Evolutionary conservation across 345 rosid genomes (phyloP), one percentile per base, ranked within the genome.

Genomic region (Carallia pectinifolia): DNA sequence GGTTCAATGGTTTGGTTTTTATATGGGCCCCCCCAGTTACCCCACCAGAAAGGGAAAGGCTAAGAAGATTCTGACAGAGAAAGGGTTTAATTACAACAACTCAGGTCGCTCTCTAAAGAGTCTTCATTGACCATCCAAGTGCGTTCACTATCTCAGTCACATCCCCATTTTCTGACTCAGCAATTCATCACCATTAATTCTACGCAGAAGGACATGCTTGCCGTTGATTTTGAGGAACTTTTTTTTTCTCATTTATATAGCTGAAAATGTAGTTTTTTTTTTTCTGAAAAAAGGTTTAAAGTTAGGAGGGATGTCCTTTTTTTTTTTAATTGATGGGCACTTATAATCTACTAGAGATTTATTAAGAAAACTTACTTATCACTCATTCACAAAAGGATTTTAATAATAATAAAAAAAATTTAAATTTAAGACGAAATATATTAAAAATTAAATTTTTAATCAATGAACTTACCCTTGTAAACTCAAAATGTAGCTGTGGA

Each of bases 121-220:
- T 65, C 58, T 68, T 72, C 58, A 58, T 71, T 79, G 85, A 77
- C 83, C 83, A 66, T 50, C 81, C 81, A 71, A 79, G 31, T 47
- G 34, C 70, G 47, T 66, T 64, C 74, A 61, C 60, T 10, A 6
- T 72, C 74, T 4, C 70, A 6, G 17, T 56, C 65, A 18, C 69
- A 16, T 6, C 29, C 16, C 31, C 52, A 8, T 3, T 19, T 66
- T 53, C 31, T 58, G 50, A 74, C 62, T 33, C 31, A 19, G 29
- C 52, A 77, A 67, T 73, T 60, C 77, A 58, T 61, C 66, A 19
- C 34, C 60, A 56, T 56, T 27, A 53, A 7, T 56, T 56, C 60
- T 56, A 56, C 33, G 3, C 29, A 23, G 31, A 27, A 8, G 34
- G 33, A 27, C 13, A 27, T 13, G 6, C 60, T 23, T 13, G 60